These are phyloP conservation scores for Cyclotella kingstonii DNA, from an alignment of 108 stramenopile genomes.

Conservation along the genomic window DNA sequence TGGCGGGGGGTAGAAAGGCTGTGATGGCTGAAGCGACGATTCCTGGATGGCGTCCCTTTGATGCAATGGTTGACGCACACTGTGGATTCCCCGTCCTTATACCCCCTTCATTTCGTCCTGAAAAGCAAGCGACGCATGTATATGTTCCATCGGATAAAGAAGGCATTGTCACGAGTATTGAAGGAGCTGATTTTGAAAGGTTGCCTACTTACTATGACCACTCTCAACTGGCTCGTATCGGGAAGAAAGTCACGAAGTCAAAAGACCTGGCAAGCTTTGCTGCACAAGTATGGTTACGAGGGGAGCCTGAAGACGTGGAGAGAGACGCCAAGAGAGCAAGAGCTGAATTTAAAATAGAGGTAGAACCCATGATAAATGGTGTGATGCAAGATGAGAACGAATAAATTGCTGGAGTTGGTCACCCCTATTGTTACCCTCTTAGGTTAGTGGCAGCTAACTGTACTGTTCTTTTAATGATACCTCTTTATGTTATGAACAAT, in stretches of 20 bases:
- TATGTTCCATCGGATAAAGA: conserved; percentile 50
- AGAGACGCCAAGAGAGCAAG: conserved; percentile 38
- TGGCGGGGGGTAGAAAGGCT: conserved; percentile 55
- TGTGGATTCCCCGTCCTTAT: conserved; percentile 53
- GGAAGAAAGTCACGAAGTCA: conserved; percentile 31
- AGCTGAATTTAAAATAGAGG: conserved; percentile 41
- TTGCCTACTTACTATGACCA: conserved; percentile 40
- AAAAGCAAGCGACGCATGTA: conserved; percentile 32
- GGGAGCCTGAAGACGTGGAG: conserved; percentile 36
- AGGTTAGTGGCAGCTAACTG: too few relatives aligned
- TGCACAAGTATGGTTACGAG: conserved; percentile 45
- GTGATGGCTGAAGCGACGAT: conserved; percentile 54
- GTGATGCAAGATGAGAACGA: background rate
- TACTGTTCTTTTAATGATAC: too few relatives aligned
- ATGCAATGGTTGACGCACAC: conserved; percentile 56
- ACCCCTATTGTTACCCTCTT: too few relatives aligned
- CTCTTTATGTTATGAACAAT: too few relatives aligned
- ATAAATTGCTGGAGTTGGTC: too few relatives aligned
- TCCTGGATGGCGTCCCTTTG: conserved; percentile 51
- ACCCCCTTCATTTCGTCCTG: conserved; percentile 47
- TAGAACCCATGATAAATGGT: conserved; percentile 10
- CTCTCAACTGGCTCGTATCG: conserved; percentile 30
- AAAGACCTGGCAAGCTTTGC: conserved; percentile 35
- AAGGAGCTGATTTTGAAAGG: conserved; percentile 47
- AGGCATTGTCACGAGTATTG: conserved; percentile 29